Evolutionary conservation across 306 rosid species (phyloP), one percentile per base, ranked within the genome.

Genomic region (Vachellia collinsii): DNA sequence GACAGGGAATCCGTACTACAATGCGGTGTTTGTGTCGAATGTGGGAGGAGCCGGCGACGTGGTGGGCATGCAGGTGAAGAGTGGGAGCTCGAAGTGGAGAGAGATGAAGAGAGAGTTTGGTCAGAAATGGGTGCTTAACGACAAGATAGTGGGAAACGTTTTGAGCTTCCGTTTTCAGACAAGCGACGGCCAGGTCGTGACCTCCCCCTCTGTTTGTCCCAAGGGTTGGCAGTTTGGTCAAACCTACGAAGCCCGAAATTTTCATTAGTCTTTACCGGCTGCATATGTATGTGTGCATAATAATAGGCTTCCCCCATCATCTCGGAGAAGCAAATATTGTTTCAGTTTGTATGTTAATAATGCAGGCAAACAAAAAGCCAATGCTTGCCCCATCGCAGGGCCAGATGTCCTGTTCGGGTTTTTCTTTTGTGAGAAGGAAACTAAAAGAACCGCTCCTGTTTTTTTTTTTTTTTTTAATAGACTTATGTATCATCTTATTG

Each of bases 11-110:
- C 92, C 90, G 3, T 86, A 88, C 43, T 86, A 23, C 88, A 86
- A 83, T 29, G 61, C 81, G 73, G 87, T 86, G 7, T 6, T 66
- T 50, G 84, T 88, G 11, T 90, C 87, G 90, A 88, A 90, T 37
- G 94, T 88, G 37, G 94, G 78, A 8, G 94, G 90, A 19, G 88
- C 89, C 7, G 94, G 94, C 4, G 89, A 88, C 12, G 64, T 88
- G 41, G 36, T 22, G 2, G 39, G 81, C 23, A 11, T 88, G 48
- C 88, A 79, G 77, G 90, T 90, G 73, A 90, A 83, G 81, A 85
- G 88, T 4, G 39, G 66, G 25, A 20, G 73, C 12, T 81, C 87
- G 20, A 75, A 81, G 54, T 90, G 92, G 92, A 86, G 84, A 0
- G 0, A 66, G 1, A 48, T 88, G 90, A 69, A 51, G 67, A 65